phyloP scores from a whole-genome alignment of 1,139 yeast genomes.

The Yamadazyma diospyri region DNA sequence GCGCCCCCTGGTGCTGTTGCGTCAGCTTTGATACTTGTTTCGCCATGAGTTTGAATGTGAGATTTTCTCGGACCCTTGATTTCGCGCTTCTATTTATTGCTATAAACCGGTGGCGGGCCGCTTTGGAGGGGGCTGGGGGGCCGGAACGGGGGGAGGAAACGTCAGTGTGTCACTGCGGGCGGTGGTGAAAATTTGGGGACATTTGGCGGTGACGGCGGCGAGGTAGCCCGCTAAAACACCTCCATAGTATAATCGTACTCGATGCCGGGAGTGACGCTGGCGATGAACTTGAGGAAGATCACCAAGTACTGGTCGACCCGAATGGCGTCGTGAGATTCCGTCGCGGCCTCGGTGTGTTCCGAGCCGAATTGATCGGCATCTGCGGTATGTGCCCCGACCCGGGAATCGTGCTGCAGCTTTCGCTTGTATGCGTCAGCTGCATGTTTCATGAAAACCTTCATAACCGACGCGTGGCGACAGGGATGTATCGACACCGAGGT shows the following conservation, averaged over 20 bases:
- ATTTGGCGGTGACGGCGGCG: neutral
- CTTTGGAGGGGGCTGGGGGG: no score
- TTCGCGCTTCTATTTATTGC: neutral
- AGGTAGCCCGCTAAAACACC: slow-evolving; percentile 43
- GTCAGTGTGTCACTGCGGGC: neutral
- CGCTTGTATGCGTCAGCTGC: slow-evolving; percentile 20
- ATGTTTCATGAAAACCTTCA: slow-evolving; percentile 78
- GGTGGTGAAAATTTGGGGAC: neutral
- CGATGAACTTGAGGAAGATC: slow-evolving; percentile 86
- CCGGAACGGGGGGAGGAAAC: no score
- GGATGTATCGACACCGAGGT: slow-evolving; percentile 94
- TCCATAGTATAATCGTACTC: slow-evolving; percentile 98
- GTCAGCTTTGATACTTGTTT: slow-evolving; percentile 6
- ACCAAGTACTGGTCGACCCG: slow-evolving; percentile 89
- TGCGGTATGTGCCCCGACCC: slow-evolving; percentile 9
- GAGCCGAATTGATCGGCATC: slow-evolving; percentile 16
- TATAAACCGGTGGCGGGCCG: no score
- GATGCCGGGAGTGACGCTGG: slow-evolving; percentile 96
- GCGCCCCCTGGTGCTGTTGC: neutral
- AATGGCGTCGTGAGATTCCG: slow-evolving; percentile 34
- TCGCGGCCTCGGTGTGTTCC: slow-evolving; percentile 23
- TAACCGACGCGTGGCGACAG: slow-evolving; percentile 90
- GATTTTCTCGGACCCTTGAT: neutral
- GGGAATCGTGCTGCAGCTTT: slow-evolving; percentile 23
- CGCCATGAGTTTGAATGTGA: slow-evolving; percentile 5